Evolutionary conservation across 805 yeast genomes (phyloP).

Genomic region (Candida nitratophila): DNA sequence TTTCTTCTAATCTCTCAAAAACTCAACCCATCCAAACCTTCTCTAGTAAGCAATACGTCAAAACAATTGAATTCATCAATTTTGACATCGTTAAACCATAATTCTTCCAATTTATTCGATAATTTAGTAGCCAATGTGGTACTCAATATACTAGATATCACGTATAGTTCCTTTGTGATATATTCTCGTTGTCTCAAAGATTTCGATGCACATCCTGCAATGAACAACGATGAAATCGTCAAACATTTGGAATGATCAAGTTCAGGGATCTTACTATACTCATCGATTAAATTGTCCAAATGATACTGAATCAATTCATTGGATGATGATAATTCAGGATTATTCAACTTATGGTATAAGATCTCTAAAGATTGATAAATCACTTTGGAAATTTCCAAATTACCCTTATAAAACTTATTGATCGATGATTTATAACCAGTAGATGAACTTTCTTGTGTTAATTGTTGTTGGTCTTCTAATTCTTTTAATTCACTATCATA

Average conservation of each 20-base stretch:
- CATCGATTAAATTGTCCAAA: constrained; percentile 16
- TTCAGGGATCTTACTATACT: constrained; percentile 4
- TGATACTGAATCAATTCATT: constrained; percentile 21
- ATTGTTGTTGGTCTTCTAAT: not conserved
- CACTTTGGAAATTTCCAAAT: constrained; percentile 14
- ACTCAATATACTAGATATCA: constrained; percentile 6
- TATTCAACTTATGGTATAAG: constrained; percentile 16
- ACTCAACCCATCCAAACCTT: constrained; percentile 9
- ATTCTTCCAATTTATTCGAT: constrained; percentile 18
- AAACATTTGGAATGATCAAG: constrained; percentile 2
- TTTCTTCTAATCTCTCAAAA: too few relatives aligned
- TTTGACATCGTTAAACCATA: constrained; percentile 21
- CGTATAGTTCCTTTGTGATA: constrained; percentile 19
- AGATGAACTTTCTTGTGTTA: not conserved
- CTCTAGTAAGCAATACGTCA: constrained; percentile 11
- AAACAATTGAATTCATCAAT: constrained; percentile 9
- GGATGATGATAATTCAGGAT: constrained; percentile 8
- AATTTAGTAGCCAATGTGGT: constrained; percentile 10
- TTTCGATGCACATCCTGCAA: constrained; percentile 22
- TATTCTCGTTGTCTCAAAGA: constrained; percentile 17
- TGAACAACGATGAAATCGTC: constrained; percentile 17
- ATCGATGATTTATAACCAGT: not conserved
- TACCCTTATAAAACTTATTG: constrained; percentile 1
- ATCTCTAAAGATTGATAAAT: constrained; percentile 22
- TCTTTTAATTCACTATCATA: constrained; percentile 20